Evolutionary conservation across 805 yeast genomes (phyloP).

Genomic region (Metschnikowia cerradonensis): DNA sequence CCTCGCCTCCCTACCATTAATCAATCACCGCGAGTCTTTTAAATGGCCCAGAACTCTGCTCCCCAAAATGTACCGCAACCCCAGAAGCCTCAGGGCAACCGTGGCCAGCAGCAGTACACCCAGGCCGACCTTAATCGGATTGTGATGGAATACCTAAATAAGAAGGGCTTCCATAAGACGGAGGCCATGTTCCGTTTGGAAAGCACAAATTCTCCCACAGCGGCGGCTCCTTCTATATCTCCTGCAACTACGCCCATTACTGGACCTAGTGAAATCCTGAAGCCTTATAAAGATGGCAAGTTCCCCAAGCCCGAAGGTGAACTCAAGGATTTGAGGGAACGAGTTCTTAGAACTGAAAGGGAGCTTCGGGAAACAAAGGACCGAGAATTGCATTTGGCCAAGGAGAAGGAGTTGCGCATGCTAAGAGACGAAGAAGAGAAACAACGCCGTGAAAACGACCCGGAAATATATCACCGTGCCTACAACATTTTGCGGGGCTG

Average conservation of each 20-base stretch:
- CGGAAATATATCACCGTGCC: slow-evolving; percentile 73
- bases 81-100: slow-evolving; percentile 3
- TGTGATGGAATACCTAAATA: slow-evolving; percentile 86
- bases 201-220: slow-evolving; percentile 57
- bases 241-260: slow-evolving; percentile 40
- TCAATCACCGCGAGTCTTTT: slow-evolving; percentile 2
- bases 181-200: slow-evolving; percentile 93
- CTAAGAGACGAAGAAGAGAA: slow-evolving; percentile 41
- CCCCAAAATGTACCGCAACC: slow-evolving; percentile 3
- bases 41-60: slow-evolving; percentile 10
- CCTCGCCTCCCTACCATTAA: not conserved
- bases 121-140: slow-evolving; percentile 88
- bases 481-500: slow-evolving; percentile 77
- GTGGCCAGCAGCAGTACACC: slow-evolving; percentile 48
- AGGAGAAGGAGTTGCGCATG: slow-evolving; percentile 38
- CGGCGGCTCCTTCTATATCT: slow-evolving; percentile 46
- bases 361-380: slow-evolving; percentile 39
- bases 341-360: slow-evolving; percentile 30
- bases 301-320: slow-evolving; percentile 29
- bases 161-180: slow-evolving; percentile 90
- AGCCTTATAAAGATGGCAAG: slow-evolving; percentile 23
- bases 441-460: slow-evolving; percentile 49
- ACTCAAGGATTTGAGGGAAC: slow-evolving; percentile 33
- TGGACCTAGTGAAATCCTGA: slow-evolving; percentile 29
- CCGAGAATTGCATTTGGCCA: slow-evolving; percentile 32